phyloP scores from a whole-genome alignment of 2,329 filamentous ascomycete species.

The Xylaria sp. region DNA sequence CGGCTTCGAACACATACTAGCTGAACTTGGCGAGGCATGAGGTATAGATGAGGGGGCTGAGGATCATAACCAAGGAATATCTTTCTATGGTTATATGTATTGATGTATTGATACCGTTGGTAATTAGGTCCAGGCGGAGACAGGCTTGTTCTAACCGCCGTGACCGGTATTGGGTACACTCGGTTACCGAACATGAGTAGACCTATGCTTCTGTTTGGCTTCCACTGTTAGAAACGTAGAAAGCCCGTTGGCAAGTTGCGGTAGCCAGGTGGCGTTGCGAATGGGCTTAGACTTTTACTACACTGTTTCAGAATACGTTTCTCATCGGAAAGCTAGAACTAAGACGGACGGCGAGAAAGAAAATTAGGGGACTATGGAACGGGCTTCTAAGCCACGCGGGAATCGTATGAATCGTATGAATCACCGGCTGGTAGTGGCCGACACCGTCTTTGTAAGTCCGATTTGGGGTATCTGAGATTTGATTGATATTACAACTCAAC shows the following conservation, averaged over 20 bases:
- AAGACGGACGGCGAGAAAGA: slow-evolving; percentile 8
- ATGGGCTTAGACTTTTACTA: not conserved
- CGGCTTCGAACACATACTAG: not conserved
- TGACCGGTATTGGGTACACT: not conserved
- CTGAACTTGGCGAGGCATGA: not conserved
- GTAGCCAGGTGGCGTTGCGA: slow-evolving; percentile 17
- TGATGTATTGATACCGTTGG: slow-evolving; percentile 6
- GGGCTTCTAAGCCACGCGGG: slow-evolving; percentile 14
- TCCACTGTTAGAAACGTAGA: not conserved
- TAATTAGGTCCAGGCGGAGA: slow-evolving; percentile 5
- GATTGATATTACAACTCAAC: slow-evolving; percentile 21
- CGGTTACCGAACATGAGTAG: slow-evolving; percentile 1
- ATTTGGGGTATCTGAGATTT: slow-evolving; percentile 27
- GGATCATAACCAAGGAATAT: slow-evolving; percentile 17
- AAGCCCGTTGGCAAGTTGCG: not conserved
- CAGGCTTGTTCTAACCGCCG: slow-evolving; percentile 16
- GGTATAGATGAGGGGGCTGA: slow-evolving; percentile 8
- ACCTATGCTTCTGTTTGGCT: not conserved
- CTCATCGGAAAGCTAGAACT: slow-evolving; percentile 12
- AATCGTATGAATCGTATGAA: slow-evolving; percentile 16
- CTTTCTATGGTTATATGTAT: slow-evolving; percentile 18
- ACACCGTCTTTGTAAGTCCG: slow-evolving; percentile 31
- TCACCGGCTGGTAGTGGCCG: slow-evolving; percentile 6
- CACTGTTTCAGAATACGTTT: slow-evolving; percentile 8
- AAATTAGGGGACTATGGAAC: not conserved